Evolutionary conservation across 805 yeast genomes (phyloP).

Genomic region (Groenewaldozyma salmanticensis): DNA sequence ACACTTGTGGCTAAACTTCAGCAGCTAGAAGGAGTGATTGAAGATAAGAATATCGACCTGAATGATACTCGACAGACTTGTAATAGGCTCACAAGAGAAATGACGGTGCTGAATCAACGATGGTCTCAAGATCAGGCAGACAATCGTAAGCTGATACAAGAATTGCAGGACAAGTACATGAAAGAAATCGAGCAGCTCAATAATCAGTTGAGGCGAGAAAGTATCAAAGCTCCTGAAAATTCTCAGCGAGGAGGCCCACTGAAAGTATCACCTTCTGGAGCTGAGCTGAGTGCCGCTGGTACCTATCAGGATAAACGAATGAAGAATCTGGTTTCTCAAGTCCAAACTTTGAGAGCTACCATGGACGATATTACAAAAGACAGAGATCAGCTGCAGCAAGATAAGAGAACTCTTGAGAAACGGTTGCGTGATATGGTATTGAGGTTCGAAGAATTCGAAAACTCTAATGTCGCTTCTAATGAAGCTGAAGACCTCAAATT

Average conservation of each 20-base stretch:
- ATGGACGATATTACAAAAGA: slow-evolving; percentile 54
- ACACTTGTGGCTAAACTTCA: slow-evolving; percentile 42
- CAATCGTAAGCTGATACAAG: slow-evolving; percentile 41
- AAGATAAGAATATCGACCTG: slow-evolving; percentile 48
- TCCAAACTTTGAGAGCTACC: slow-evolving; percentile 45
- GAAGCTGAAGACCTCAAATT: slow-evolving; percentile 12
- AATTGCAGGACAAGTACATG: slow-evolving; percentile 20
- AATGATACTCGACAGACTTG: slow-evolving; percentile 40
- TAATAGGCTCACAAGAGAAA: slow-evolving; percentile 45
- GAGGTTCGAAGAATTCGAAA: slow-evolving; percentile 32
- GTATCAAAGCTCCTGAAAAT: not conserved
- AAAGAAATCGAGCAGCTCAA: slow-evolving; percentile 20
- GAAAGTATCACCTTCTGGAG: not conserved
- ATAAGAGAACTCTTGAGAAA: slow-evolving; percentile 38
- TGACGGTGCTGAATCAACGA: slow-evolving; percentile 42
- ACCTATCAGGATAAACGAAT: slow-evolving; percentile 13
- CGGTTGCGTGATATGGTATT: slow-evolving; percentile 34
- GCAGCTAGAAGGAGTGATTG: slow-evolving; percentile 44
- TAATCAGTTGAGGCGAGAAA: not conserved
- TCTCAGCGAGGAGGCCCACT: too few species aligned
- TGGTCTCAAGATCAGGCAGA: slow-evolving; percentile 61
- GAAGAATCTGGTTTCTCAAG: slow-evolving; percentile 41
- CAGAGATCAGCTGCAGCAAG: slow-evolving; percentile 47
- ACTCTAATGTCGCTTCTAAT: slow-evolving; percentile 2
- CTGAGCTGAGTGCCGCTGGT: not conserved